Evolutionary conservation across 2,329 filamentous ascomycete genomes (phyloP), one percentile per base, ranked within the genome.

Genomic region (Trichoderma afroharzianum): DNA sequence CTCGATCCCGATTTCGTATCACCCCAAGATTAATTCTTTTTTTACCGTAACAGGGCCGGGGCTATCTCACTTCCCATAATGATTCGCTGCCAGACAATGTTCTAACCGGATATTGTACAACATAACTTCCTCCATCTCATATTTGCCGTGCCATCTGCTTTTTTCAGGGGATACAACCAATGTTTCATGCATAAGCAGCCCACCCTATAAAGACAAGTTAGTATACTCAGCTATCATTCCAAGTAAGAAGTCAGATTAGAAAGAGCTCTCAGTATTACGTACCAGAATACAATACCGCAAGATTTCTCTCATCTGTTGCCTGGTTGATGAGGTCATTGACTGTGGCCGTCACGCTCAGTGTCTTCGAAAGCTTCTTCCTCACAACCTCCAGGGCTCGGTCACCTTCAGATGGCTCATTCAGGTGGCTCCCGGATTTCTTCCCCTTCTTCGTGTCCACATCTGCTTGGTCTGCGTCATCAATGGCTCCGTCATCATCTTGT

Each of bases 281-380:
- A 90, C 91, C 92, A 77, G 91, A 92, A 83, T 95, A 99, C 76
- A 99, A 82, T 55, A 98, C 91, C 3, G 96, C 95, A 77, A 99
- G 80, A 79, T 99, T 98, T 75, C 89, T 88, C 83, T 97, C 95
- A 81, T 99, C 96, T 2, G 92, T 95, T 8, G 96, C 95, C 82
- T 97, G 93, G 79, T 98, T 96, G 74, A 99, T 99, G 74, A 99
- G 83, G 79, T 99, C 96, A 78, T 98, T 98, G 68, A 99, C 96
- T 15, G 94, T 98, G 3, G 96, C 97, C 70, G 92, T 93, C 21
- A 97, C 95, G 80, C 95, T 99, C 79, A 99, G 82, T 3, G 93
- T 95, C 85, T 97, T 97, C 74, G 92, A 93, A 75, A 99, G 82
- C 84, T 99, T 99, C 88, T 98, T 98, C 79, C 93, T 90, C 71